A percentile compares a stretch with the other conserved stretches of the same genome.
Evolutionary conservation across 495 filamentous ascomycete species (phyloP).

Genomic region (Neurospora tetraspora): DNA sequence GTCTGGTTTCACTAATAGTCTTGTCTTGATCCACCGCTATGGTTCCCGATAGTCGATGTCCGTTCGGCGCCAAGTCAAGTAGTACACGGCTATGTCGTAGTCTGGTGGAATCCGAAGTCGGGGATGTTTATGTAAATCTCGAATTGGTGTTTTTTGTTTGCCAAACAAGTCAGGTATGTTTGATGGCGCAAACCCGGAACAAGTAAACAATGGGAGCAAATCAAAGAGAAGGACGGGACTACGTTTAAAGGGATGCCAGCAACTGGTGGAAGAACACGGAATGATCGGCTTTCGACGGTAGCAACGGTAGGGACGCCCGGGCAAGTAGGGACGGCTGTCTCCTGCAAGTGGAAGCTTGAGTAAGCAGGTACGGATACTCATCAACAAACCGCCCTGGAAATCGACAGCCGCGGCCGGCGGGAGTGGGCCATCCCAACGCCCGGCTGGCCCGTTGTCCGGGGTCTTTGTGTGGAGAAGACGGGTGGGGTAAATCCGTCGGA

Average conservation of each 20-base stretch:
- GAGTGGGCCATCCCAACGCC: neutral
- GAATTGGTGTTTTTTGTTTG: neutral
- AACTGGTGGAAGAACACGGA: neutral
- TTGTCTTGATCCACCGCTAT: neutral
- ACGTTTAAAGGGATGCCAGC: neutral
- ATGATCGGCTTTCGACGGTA: neutral
- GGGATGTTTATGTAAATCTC: neutral
- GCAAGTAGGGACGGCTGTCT: neutral
- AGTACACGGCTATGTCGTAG: neutral
- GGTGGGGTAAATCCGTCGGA: neutral
- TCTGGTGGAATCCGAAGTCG: neutral
- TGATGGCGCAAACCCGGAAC: neutral
- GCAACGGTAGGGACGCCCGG: neutral
- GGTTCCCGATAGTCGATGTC: neutral
- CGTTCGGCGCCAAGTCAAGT: neutral
- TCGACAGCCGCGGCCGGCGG: neutral
- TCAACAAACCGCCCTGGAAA: neutral
- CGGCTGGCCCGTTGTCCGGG: neutral
- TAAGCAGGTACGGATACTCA: neutral
- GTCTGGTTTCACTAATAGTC: neutral
- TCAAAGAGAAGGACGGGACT: neutral
- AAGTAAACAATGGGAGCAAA: neutral
- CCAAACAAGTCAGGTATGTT: neutral
- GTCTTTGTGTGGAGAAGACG: neutral
- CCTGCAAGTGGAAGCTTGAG: neutral